phyloP scores from a whole-genome alignment of 106 monocot genomes.

The Triglochin maritima region DNA sequence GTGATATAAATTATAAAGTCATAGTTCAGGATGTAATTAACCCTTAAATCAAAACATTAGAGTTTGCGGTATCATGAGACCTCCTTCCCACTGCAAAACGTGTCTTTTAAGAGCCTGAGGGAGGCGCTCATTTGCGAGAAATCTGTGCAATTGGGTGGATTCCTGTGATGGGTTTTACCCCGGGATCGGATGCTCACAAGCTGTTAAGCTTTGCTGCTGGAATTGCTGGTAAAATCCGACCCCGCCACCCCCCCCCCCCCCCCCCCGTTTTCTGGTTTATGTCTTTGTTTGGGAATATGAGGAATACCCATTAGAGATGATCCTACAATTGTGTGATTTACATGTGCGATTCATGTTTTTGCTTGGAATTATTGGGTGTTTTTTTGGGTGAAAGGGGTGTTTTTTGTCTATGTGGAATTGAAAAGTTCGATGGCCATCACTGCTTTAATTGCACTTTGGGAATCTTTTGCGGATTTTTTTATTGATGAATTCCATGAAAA shows the following conservation, averaged over 20 bases:
- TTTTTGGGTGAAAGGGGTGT: neutral
- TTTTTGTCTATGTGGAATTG: neutral
- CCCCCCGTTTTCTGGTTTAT: neutral
- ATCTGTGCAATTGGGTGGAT: too few relatives aligned
- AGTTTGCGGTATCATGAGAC: too few relatives aligned
- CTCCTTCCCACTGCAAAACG: too few relatives aligned
- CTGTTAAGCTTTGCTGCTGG: constrained; percentile 19
- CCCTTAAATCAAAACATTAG: too few relatives aligned
- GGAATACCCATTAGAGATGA: neutral
- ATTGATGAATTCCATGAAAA: too few relatives aligned
- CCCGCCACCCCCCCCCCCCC: neutral
- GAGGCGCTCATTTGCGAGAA: too few relatives aligned
- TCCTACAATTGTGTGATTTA: neutral
- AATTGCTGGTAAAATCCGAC: constrained; percentile 21
- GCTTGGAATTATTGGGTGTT: neutral
- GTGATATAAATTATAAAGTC: too few relatives aligned
- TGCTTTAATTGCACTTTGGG: too few relatives aligned
- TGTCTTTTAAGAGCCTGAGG: too few relatives aligned
- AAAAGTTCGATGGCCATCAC: too few relatives aligned
- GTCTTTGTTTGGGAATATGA: neutral
- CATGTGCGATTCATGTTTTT: neutral
- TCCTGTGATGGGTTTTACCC: constrained; percentile 4
- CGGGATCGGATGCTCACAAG: constrained; percentile 3
- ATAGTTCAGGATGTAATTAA: too few relatives aligned
- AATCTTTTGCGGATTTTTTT: too few relatives aligned